Conservation (phyloP, 2,329 filamentous ascomycete species). For the Aspergillus texensis region DNA sequence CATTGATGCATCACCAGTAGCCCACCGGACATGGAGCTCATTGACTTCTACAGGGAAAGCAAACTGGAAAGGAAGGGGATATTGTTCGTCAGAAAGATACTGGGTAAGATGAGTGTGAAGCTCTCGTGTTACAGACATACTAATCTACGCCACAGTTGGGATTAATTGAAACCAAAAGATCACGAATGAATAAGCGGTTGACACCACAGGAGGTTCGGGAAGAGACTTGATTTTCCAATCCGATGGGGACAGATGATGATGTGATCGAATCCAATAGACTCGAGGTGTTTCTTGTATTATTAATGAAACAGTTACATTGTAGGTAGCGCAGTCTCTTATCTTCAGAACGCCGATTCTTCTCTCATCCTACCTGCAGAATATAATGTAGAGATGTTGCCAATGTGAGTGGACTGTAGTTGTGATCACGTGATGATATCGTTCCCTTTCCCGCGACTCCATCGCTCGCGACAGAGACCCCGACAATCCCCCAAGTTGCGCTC, state of each 20-base stretch:
- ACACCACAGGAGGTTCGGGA: background rate
- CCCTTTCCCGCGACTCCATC: slow-evolving; percentile 12
- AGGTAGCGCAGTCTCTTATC: slow-evolving; percentile 15
- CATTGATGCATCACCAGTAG: background rate
- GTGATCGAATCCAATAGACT: slow-evolving; percentile 12
- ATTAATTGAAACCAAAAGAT: slow-evolving; percentile 23
- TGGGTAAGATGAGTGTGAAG: slow-evolving; percentile 55
- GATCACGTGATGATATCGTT: slow-evolving; percentile 18
- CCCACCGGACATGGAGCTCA: slow-evolving; percentile 5
- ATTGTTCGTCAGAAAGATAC: slow-evolving; percentile 77
- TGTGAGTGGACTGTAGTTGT: background rate
- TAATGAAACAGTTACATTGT: slow-evolving; percentile 20
- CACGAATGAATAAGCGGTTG: background rate
- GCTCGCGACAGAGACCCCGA: slow-evolving; percentile 12
- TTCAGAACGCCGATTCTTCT: slow-evolving; percentile 11
- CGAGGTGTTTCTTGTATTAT: slow-evolving; percentile 24
- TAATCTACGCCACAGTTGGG: slow-evolving; percentile 29
- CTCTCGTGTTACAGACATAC: slow-evolving; percentile 4
- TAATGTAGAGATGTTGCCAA: background rate
- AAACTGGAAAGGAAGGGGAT: slow-evolving; percentile 66
- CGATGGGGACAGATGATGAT: slow-evolving; percentile 7
- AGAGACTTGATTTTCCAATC: slow-evolving; percentile 6
- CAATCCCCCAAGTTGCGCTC: slow-evolving; percentile 7
- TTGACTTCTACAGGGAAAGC: slow-evolving; percentile 28
- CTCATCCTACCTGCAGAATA: background rate